Evolutionary conservation across 2,329 filamentous ascomycete species (phyloP), one percentile per base, ranked within the genome.

Genomic region (Chaetomium sp.): DNA sequence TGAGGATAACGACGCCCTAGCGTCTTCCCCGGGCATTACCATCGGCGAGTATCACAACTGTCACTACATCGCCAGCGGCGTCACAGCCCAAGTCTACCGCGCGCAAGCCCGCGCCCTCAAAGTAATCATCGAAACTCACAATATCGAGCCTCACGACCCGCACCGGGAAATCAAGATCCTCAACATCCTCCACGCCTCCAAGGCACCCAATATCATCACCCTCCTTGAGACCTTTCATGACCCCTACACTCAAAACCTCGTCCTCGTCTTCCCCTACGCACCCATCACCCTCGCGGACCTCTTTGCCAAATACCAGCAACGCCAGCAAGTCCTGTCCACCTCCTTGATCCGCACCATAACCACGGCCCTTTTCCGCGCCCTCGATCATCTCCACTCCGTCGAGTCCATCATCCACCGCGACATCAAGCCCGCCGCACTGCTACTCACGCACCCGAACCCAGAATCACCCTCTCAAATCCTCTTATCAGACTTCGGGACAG

Each of bases 401-500:
- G 87, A 84, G 7, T 48, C 33, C 6, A 91, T 99, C 56, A 87
- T 99, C 53, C 94, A 99, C 69, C 85, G 94, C 55, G 94, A 99
- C 67, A 76, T 99, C 67, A 99, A 99, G 67, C 94, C 94, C 0
- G 91, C 90, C 0, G 95, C 96, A 52, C 79, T 99, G 38, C 76
- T 96, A 7, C 78, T 96, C 46, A 74, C 79, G 43, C 82, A 85
- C 0, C 74, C 79, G 0, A 69, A 77, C 7, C 65, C 80, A 52
- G 76, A 80, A 6, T 71, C 76, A 35, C 72, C 73, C 3, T 79
- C 81, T 11, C 34, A 43, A 4, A 46, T 58, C 3, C 88, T 85
- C 63, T 78, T 99, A 2, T 84, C 89, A 38, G 94, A 99, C 70
- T 97, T 99, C 72, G 92, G 94, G 50, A 95, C 94, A 41, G 84